Evolutionary conservation across 345 rosid species (phyloP), one percentile per base, ranked within the genome.

Genomic region (Erucastrum elatum): DNA sequence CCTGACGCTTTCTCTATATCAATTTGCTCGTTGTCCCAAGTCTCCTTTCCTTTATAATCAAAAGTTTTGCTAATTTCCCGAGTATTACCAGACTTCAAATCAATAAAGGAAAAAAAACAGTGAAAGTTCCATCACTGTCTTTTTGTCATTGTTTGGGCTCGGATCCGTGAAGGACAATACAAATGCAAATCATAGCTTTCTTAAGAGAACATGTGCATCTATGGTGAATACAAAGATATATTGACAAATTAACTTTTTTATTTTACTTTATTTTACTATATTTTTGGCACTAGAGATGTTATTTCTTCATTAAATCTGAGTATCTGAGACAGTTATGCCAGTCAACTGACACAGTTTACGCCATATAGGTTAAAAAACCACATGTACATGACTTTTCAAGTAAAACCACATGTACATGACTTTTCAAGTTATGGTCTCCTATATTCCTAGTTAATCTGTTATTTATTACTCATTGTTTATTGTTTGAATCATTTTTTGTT

Each of bases 111-210:
- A 2, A 35, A 37, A 25, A 59, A 17, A 44, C 70, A 74, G 34
- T 11, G 70, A 74, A 29, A 63, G 70, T 44, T 74, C 31, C 77
- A 31, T 64, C 49, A 4, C 39, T 49, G 64, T 33, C 63, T 64
- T 64, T 75, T 66, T 55, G 68, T 66, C 59, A 37, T 66, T 75
- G 58, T 37, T 15, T 56, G 56, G 39, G 21, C 13, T 55, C 58
- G 58, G 34, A 60, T 60, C 64, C 34, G 21, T 37, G 66, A 3
- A 75, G 13, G 26, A 15, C 58, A 66, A 10, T 27, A 37, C 72
- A 75, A 65, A 66, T 66, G 65, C 58, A 66, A 55, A 75, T 37
- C 65, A 55, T 8, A 26, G 30, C 58, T 66, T 75, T 75, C 7
- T 2, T 59, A 4, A 12, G 37, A 33, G 33, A 4, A 27, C 16